Base-by-base conservation (phyloP, 139 green algal species). In the Haematococcus sp. region DNA sequence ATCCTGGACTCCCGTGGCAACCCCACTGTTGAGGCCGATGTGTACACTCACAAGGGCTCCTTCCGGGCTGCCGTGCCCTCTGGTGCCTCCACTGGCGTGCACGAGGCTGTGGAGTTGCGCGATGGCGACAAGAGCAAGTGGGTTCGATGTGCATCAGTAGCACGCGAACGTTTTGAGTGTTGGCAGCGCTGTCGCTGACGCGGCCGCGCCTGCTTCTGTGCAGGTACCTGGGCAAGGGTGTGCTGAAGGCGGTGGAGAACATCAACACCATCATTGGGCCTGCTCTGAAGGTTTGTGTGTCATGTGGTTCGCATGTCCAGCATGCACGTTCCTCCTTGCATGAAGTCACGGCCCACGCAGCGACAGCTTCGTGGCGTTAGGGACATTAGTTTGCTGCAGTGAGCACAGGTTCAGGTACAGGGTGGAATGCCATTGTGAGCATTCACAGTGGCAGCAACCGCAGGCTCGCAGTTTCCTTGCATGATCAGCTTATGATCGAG, bases 1-100 rank as follows among this genome's bases (percentile, higher is more conserved):
- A 93, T 99, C 71, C 88, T 98, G 51, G 96, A 99, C 88, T 97
- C 91, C 4, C 89, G 96, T 32, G 96, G 96, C 68, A 99, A 99
- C 86, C 96, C 96, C 30, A 99, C 96, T 16, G 94, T 97, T 25
- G 93, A 98, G 86, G 81, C 76, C 4, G 80, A 98, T 46, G 91
- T 98, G 31, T 83, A 83, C 77, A 99, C 96, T 0, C 56, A 91
- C 78, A 97, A 96, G 81, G 95, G 95, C 63, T 94, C 84, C 54
- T 97, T 96, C 84, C 76, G 93, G 30, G 96, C 94, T 23, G 92
- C 92, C 19, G 93, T 98, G 32, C 96, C 96, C 46, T 92, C 77
- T 64, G 96, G 96, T 54, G 96, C 95, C 44, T 97, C 91, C 35
- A 98, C 96, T 52, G 96, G 94, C 71, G 90, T 97, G 49, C 93